Conservation (phyloP, 2,329 filamentous ascomycete genomes). For the Trichoderma aggressivum region DNA sequence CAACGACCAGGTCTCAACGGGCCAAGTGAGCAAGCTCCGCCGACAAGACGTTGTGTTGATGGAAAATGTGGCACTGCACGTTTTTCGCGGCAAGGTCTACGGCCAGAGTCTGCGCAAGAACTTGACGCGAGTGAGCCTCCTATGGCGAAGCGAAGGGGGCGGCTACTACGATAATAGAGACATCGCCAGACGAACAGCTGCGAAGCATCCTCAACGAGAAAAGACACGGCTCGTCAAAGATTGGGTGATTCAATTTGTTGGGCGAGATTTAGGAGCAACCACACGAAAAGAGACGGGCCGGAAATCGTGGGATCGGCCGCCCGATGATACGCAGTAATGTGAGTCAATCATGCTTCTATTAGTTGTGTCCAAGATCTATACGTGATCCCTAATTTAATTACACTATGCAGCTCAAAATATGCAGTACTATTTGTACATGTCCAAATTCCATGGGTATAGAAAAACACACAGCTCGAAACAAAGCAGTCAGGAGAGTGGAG, state of each 20-base stretch:
- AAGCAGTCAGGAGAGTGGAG: background rate
- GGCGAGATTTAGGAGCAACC: constrained; percentile 29
- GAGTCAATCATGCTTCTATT: background rate
- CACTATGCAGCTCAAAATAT: background rate
- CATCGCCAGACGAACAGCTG: constrained; percentile 35
- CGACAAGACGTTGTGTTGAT: constrained; percentile 75
- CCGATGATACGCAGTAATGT: constrained; percentile 39
- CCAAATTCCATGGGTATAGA: background rate
- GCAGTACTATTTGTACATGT: background rate
- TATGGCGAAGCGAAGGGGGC: constrained; percentile 51
- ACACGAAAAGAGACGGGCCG: constrained; percentile 19
- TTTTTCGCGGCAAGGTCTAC: constrained; percentile 74
- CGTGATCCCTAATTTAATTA: background rate
- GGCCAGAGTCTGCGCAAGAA: constrained; percentile 75
- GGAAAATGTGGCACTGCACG: constrained; percentile 72
- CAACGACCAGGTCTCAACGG: constrained; percentile 27
- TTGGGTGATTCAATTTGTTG: constrained; percentile 73
- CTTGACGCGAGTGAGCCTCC: constrained; percentile 65
- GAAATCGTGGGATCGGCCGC: constrained; percentile 39
- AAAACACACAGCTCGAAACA: constrained; percentile 4
- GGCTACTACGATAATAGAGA: constrained; percentile 57
- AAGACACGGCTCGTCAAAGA: constrained; percentile 67
- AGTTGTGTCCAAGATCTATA: background rate
- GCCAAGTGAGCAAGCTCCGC: constrained; percentile 48
- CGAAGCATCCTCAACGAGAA: constrained; percentile 49